Evolutionary conservation across 2,329 filamentous ascomycete species (phyloP), one percentile per base, ranked within the genome.

Genomic region (Talaromyces pinophilus): DNA sequence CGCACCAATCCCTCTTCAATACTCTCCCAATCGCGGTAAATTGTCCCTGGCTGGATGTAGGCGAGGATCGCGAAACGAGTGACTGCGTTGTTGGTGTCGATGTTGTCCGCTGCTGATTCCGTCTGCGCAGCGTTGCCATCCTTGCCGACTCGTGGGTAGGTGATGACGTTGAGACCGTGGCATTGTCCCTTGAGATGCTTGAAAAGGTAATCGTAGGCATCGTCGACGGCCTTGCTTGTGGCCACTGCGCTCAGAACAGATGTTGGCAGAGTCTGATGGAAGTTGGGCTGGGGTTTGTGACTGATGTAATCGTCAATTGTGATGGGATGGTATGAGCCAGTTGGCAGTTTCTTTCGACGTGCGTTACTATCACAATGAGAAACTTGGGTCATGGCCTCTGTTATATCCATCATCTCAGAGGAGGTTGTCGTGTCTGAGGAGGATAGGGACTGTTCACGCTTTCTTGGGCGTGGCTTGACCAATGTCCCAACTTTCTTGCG

Each of bases 21-120:
- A 4, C 8, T 10, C 19, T 60, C 46, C 63, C 63, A 65, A 33
- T 40, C 11, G 10, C 3, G 19, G 22, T n/a, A 35, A 2, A 30
- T 13, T 33, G 62, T 63, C 11, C 55, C 63, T 11, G 55, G n/a
- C 25, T 65, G 33, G 22, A 65, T n/a, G 44, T 60, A 60, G 35
- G 38, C 63, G 5, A 65, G 22, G 3, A 48, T 57, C 13, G 55
- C 46, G 13, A 54, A 59, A 28, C 38, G 55, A 11, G 46, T 19
- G 15, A 38, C 48, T 28, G 46, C 17, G 5, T 33, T 35, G 25
- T 15, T 48, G 25, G 5, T 52, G n/a, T 38, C 33, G n/a, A 11
- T 22, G 30, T 10, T 19, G 28, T 57, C n/a, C 11, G n/a, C 54
- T 38, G 54, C 54, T 38, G 54, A 17, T 15, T 38, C n/a, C 1